A percentile compares a stretch with the other conserved stretches of the same genome.
Evolutionary conservation across 208 protist species (phyloP).

Genomic region (Endotrypanum monterogeii): DNA sequence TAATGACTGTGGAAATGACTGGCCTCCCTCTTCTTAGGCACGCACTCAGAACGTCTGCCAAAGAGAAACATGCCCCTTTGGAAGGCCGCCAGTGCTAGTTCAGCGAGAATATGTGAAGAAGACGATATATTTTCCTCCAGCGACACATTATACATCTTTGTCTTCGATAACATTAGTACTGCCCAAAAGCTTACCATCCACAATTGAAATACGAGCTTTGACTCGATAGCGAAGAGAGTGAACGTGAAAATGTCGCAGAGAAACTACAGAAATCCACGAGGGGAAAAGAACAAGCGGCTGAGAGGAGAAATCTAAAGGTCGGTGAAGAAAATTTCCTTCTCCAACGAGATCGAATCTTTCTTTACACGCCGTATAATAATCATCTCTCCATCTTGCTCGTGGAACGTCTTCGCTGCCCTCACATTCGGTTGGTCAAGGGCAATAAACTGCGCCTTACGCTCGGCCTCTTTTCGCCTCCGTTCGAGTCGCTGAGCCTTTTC

Average conservation of each 20-base stretch:
- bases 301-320: conserved; percentile 17
- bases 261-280: not conserved
- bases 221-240: not conserved
- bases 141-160: not conserved
- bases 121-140: too few species aligned
- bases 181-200: not conserved
- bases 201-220: conserved; percentile 8
- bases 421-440: conserved; percentile 49
- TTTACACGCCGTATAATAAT: conserved; percentile 76
- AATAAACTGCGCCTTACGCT: conserved; percentile 43
- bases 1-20: not conserved
- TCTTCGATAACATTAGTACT: not conserved
- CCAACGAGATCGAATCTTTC: conserved; percentile 50
- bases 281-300: not conserved
- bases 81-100: not conserved
- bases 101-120: not conserved
- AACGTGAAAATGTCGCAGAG: not conserved
- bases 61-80: not conserved
- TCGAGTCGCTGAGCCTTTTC: conserved; percentile 40
- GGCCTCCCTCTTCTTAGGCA: not conserved
- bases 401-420: conserved; percentile 33
- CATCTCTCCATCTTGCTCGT: conserved; percentile 61
- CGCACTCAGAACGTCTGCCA: not conserved
- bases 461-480: conserved; percentile 40
- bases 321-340: conserved; percentile 68